A percentile compares a stretch with the other conserved stretches of the same genome.
Conservation (phyloP, 148 eudicot genomes). For the Fagopyrum tataricum region DNA sequence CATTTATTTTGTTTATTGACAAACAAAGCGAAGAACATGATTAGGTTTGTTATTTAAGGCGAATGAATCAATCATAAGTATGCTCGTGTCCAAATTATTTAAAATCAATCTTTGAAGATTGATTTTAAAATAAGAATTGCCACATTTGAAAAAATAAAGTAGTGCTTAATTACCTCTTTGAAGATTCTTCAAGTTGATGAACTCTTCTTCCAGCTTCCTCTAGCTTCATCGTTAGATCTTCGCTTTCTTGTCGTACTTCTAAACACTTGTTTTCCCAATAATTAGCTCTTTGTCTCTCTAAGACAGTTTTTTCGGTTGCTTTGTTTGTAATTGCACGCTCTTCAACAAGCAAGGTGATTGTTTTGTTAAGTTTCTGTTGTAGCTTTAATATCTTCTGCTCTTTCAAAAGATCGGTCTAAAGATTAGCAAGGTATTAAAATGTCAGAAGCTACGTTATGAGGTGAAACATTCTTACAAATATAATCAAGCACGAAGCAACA, state of each 20-base stretch:
- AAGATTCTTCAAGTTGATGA: slow-evolving; percentile 75
- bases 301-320: slow-evolving; percentile 7
- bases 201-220: slow-evolving; percentile 77
- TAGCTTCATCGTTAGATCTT: slow-evolving; percentile 59
- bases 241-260: slow-evolving; percentile 63
- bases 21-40: too few species aligned
- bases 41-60: too few species aligned
- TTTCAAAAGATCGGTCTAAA: slow-evolving; percentile 28
- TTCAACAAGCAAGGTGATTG: not conserved
- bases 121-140: too few species aligned
- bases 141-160: not conserved
- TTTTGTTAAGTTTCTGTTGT: slow-evolving; percentile 1
- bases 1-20: too few species aligned
- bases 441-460: too few species aligned
- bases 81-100: too few species aligned
- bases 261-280: slow-evolving; percentile 61
- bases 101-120: too few species aligned
- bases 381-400: slow-evolving; percentile 7
- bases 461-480: too few species aligned
- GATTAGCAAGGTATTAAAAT: not conserved
- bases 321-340: slow-evolving; percentile 6
- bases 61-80: too few species aligned
- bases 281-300: slow-evolving; percentile 65
- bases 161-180: slow-evolving; percentile 55
- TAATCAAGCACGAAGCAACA: too few species aligned